Percentiles rank a stretch among this genome's conserved stretches.
phyloP scores from a whole-genome alignment of 176 grass and related monocot species.

The Lolium multiflorum region DNA sequence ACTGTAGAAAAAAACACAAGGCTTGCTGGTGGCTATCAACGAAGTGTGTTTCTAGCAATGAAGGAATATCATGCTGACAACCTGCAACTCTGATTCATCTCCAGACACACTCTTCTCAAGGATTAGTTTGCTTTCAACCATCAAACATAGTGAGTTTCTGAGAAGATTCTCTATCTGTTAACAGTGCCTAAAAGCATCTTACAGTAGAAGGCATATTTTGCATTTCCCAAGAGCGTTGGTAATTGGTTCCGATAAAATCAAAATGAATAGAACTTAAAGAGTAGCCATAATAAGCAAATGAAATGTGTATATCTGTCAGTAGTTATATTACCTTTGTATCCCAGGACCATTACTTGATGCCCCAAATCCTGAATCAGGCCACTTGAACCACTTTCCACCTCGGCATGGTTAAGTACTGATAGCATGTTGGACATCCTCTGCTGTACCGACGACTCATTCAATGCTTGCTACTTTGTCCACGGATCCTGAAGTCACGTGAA shows the following conservation, averaged over 20 bases:
- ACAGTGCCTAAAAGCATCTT: constrained; percentile 35
- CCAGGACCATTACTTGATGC: constrained; percentile 71
- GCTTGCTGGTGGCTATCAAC: constrained; percentile 17
- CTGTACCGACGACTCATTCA: too few species aligned
- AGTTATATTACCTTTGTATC: constrained; percentile 68
- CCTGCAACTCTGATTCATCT: neutral
- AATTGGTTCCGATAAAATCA: neutral
- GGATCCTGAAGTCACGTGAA: too few species aligned
- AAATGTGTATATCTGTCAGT: neutral
- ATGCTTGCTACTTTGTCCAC: too few species aligned
- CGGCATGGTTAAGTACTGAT: too few species aligned
- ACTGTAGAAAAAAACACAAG: constrained; percentile 1
- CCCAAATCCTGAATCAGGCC: constrained; percentile 75
- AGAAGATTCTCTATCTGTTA: constrained; percentile 60
- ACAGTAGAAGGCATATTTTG: constrained; percentile 32
- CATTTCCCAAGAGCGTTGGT: constrained; percentile 15
- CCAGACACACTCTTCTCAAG: neutral
- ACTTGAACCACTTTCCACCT: too few species aligned
- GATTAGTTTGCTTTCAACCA: constrained; percentile 24
- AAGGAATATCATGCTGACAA: constrained; percentile 2
- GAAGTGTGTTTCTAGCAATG: neutral
- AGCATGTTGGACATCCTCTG: too few species aligned
- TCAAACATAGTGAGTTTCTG: constrained; percentile 57
- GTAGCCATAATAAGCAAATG: constrained; percentile 4
- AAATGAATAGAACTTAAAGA: neutral